A percentile compares a stretch with the other conserved stretches of the same genome.
Conservation (phyloP, 805 yeast genomes). For the Candida dendrica region DNA sequence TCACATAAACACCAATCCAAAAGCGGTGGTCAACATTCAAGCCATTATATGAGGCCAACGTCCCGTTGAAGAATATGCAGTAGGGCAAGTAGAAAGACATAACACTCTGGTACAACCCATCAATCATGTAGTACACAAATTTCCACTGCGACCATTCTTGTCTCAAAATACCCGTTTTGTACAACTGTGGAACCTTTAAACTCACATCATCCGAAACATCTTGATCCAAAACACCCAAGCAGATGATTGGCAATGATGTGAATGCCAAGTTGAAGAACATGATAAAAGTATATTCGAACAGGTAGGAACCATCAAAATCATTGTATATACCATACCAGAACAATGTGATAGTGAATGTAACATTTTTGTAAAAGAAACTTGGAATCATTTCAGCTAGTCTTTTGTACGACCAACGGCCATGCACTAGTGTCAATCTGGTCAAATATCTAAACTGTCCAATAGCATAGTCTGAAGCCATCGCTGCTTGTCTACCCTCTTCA, state of each 20-base stretch:
- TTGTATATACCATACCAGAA: constrained; percentile 77
- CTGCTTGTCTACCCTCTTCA: constrained; percentile 86
- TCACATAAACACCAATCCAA: constrained; percentile 60
- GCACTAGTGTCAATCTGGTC: constrained; percentile 59
- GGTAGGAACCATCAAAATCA: constrained; percentile 72
- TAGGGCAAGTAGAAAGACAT: constrained; percentile 71
- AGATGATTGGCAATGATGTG: constrained; percentile 73
- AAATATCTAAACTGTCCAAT: constrained; percentile 74
- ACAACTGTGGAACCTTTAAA: constrained; percentile 65
- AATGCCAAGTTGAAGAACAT: constrained; percentile 80
- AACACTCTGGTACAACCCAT: constrained; percentile 69
- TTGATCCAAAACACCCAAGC: constrained; percentile 73
- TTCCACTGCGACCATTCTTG: constrained; percentile 63
- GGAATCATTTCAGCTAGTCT: constrained; percentile 81
- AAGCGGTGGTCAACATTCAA: constrained; percentile 61
- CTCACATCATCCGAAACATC: constrained; percentile 69
- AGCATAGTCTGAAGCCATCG: constrained; percentile 82
- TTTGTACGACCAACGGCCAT: constrained; percentile 83
- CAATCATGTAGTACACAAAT: constrained; percentile 68
- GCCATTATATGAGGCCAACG: constrained; percentile 43
- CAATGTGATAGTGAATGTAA: constrained; percentile 62
- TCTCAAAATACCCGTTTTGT: constrained; percentile 65
- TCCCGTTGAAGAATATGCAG: constrained; percentile 38
- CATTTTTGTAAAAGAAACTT: constrained; percentile 72
- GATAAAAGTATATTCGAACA: constrained; percentile 71